A percentile compares a stretch with the other conserved stretches of the same genome.
These are phyloP conservation scores for Kwoniella shandongensis DNA, from an alignment of 768 basidiomycete species.

Conservation along the genomic window DNA sequence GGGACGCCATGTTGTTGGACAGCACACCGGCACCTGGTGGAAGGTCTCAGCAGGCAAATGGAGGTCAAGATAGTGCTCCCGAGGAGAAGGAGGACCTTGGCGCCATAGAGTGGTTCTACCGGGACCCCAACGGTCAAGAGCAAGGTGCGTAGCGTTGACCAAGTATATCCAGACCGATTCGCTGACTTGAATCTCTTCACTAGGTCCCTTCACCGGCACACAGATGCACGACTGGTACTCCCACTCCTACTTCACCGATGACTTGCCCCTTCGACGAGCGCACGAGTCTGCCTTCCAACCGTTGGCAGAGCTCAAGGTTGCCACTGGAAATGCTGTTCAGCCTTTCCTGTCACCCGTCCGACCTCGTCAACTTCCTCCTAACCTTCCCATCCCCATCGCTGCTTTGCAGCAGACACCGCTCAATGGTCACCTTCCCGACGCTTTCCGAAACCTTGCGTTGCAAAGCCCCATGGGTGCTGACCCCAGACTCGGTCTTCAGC, in stretches of 20 bases:
- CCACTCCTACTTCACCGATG: conserved; percentile 79
- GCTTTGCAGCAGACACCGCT: conserved; percentile 18
- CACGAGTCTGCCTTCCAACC: conserved; percentile 53
- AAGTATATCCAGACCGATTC: not conserved
- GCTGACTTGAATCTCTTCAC: not conserved
- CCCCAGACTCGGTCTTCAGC: conserved; percentile 18
- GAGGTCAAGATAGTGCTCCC: conserved; percentile 5
- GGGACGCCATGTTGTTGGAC: conserved; percentile 40
- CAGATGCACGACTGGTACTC: conserved; percentile 94
- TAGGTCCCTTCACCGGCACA: conserved; percentile 85
- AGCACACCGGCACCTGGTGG: conserved; percentile 12
- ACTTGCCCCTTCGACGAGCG: conserved; percentile 76
- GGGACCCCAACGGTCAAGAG: conserved; percentile 85
- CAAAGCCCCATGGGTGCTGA: conserved; percentile 16
- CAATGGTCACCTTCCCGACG: conserved; percentile 21
- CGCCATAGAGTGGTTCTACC: conserved; percentile 79
- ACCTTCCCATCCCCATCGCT: conserved; percentile 48
- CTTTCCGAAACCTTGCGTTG: conserved; percentile 19
- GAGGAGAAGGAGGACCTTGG: conserved; percentile 34
- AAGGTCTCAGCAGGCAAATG: conserved; percentile 5
- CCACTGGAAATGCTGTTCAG: conserved; percentile 49
- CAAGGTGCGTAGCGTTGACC: conserved; percentile 65
- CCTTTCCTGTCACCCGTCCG: conserved; percentile 56
- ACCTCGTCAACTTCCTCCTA: conserved; percentile 58
- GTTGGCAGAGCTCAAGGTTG: conserved; percentile 50